These are phyloP conservation scores for Senna siamea DNA, from an alignment of 306 rosid genomes.

Conservation along the genomic window DNA sequence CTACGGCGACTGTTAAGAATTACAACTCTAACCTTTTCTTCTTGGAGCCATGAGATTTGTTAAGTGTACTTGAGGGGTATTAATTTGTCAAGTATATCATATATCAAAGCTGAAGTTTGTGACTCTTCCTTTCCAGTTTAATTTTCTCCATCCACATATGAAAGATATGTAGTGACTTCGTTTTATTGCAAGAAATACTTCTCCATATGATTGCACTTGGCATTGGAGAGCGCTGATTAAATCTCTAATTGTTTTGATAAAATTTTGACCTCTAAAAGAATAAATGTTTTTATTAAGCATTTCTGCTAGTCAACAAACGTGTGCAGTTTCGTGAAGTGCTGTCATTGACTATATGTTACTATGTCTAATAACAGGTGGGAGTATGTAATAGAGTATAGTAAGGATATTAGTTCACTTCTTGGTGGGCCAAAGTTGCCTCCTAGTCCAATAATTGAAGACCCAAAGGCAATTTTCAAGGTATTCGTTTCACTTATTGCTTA, in stretches of 20 bases:
- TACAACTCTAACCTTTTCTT: too few species aligned
- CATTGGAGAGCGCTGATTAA: constrained; percentile 7
- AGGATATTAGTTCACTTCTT: constrained; percentile 72
- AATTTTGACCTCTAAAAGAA: not conserved
- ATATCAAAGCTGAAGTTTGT: too few species aligned
- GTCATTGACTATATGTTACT: constrained; percentile 24
- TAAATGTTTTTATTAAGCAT: not conserved
- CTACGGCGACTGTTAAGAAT: not conserved
- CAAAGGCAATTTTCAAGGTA: constrained; percentile 62
- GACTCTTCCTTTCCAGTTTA: too few species aligned
- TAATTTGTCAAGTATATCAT: not conserved
- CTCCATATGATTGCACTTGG: not conserved
- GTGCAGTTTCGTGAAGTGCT: not conserved
- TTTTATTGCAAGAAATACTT: not conserved
- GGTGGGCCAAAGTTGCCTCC: constrained; percentile 55
- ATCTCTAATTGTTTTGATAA: not conserved
- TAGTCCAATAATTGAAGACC: constrained; percentile 65
- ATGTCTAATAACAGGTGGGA: constrained; percentile 73
- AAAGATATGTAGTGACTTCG: not conserved
- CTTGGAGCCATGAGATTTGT: too few species aligned
- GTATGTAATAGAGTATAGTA: constrained; percentile 85
- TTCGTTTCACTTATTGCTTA: constrained; percentile 2
- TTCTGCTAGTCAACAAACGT: not conserved
- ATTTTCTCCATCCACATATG: too few species aligned
- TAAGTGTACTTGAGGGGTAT: too few species aligned